Percentiles rank a stretch among this genome's conserved stretches.
phyloP scores from a whole-genome alignment of 768 basidiomycete genomes.

The Megacollybia marginata region DNA sequence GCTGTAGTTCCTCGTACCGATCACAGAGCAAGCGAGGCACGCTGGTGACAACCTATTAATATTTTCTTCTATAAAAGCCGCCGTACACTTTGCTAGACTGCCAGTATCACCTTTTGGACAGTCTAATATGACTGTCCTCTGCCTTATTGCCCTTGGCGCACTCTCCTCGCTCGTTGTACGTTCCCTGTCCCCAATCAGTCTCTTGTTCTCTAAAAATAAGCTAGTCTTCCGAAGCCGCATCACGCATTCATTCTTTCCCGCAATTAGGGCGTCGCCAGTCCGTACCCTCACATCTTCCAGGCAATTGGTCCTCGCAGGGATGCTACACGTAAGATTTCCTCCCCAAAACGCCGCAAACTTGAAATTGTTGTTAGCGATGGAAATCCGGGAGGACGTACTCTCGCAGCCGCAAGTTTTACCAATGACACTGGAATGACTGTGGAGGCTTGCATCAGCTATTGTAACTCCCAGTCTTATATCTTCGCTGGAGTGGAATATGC shows the following conservation, averaged over 20 bases:
- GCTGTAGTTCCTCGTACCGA: neutral
- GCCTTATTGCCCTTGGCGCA: slow-evolving; percentile 17
- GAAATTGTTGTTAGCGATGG: slow-evolving; percentile 39
- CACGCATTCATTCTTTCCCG: slow-evolving; percentile 1
- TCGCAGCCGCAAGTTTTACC: slow-evolving; percentile 38
- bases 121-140: neutral
- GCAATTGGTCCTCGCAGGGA: slow-evolving; percentile 49
- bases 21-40: neutral
- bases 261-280: slow-evolving; percentile 28
- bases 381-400: slow-evolving; percentile 42
- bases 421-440: slow-evolving; percentile 54
- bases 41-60: neutral
- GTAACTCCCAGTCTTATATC: slow-evolving; percentile 38
- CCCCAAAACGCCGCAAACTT: neutral
- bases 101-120: too few relatives aligned
- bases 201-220: neutral
- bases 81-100: neutral
- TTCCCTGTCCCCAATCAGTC: slow-evolving; percentile 3
- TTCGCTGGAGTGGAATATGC: slow-evolving; percentile 66
- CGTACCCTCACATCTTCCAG: slow-evolving; percentile 38
- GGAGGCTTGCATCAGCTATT: slow-evolving; percentile 40
- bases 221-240: neutral
- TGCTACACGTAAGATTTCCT: slow-evolving; percentile 47
- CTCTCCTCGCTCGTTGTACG: slow-evolving; percentile 11
- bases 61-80: neutral